A percentile compares a stretch with the other conserved stretches of the same genome.
Evolutionary conservation across 2,329 filamentous ascomycete genomes (phyloP).

Genomic region (Pleurostoma richardsiae): DNA sequence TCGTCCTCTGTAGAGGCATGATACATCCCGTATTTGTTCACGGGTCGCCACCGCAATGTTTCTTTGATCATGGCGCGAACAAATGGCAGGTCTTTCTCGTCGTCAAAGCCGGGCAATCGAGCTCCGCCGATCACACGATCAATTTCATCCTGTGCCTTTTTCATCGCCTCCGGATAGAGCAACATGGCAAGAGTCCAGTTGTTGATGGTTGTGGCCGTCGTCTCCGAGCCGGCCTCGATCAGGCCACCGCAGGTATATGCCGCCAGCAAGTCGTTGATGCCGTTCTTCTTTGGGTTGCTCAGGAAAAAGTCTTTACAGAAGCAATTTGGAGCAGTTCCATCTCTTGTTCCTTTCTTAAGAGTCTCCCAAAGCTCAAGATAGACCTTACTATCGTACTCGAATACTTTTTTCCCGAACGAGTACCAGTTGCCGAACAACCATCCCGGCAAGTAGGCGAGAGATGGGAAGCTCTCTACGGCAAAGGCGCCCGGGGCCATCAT

Average conservation of each 20-base stretch:
- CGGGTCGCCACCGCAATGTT: conserved; percentile 16
- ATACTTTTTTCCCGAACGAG: neutral
- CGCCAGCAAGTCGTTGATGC: conserved; percentile 15
- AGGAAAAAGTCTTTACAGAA: conserved; percentile 21
- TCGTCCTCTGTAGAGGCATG: conserved; percentile 22
- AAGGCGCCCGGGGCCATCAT: conserved; percentile 29
- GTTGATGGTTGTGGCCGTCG: conserved; percentile 22
- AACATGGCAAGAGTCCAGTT: conserved; percentile 31
- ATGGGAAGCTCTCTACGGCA: conserved; percentile 25
- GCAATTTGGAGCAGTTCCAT: conserved; percentile 18
- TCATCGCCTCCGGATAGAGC: conserved; percentile 25
- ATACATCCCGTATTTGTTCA: conserved; percentile 23
- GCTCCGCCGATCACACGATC: conserved; percentile 22
- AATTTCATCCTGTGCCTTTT: conserved; percentile 21
- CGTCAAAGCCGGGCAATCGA: conserved; percentile 15
- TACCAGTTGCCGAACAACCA: conserved; percentile 14
- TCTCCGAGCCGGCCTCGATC: conserved; percentile 26
- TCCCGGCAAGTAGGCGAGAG: conserved; percentile 18
- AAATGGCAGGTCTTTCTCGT: conserved; percentile 17
- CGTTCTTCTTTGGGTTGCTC: conserved; percentile 14
- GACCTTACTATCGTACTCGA: conserved; percentile 3
- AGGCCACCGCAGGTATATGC: conserved; percentile 18
- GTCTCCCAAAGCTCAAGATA: conserved; percentile 4
- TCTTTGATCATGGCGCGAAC: conserved; percentile 18
- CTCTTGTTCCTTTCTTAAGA: conserved; percentile 13